Base-by-base conservation (phyloP, 345 rosid genomes). In the Lepidium aucheri region DNA sequence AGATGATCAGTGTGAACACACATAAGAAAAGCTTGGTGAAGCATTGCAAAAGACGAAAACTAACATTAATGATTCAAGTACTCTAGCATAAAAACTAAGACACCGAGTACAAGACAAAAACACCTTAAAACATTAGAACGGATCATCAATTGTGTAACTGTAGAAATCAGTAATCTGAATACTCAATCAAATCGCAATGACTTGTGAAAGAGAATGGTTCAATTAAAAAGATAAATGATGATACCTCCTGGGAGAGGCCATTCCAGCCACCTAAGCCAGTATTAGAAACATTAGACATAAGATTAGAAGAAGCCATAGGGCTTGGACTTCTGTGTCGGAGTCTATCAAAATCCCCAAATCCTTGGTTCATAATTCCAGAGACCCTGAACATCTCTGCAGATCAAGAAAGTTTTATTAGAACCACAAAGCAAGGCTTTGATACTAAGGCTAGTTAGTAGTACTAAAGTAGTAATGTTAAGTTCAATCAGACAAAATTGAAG, bases 261-360 rank as follows among this genome's bases (percentile, higher is more conserved):
- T 84, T 91, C 98, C 96, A 91, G 70, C 89, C 80, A 10, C 89
- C 84, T 70, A 91, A 68, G 33, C 91, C 92, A 15, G 89, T 53
- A 43, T 88, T 88, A 18, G 85, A 63, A 68, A 88, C 95, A 77
- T 81, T 85, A 40, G 98, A 84, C 59, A 91, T 79, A 47, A 91
- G 85, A 72, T 85, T 91, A 63, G 98, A 91, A 78, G 98, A 89
- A 53, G 96, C 95, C 98, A 91, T 91, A 61, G 96, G 96, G 76
- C 96, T 91, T 3, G 98, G 98, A 79, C 96, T 91, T 84, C 96
- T 89, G 64, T 91, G 94, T 61, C 98, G 74, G 69, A 91, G 77
- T 80, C 98, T 76, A 79, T 91, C 98, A 67, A 87, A 77, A 72
- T 91, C 96, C 32, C 89, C 90, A 73, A 84, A 89, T 43, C 92